A percentile compares a stretch with the other conserved stretches of the same genome.
phyloP scores from a whole-genome alignment of 345 rosid genomes.

The Moricandia moricandioides region DNA sequence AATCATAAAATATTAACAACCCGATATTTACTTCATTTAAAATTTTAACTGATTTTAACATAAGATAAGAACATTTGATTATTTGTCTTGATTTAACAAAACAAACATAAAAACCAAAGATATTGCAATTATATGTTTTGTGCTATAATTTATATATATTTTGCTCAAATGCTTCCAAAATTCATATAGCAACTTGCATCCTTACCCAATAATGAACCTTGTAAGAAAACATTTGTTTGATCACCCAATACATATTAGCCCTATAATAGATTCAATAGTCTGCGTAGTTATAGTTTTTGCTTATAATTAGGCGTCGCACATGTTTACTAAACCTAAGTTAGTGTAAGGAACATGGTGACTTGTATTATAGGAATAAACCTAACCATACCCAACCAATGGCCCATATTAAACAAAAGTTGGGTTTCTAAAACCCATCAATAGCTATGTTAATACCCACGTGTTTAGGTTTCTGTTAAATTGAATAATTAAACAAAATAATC shows the following conservation, averaged over 20 bases:
- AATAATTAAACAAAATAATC: not conserved
- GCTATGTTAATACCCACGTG: not conserved
- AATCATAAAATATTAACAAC: too few species aligned
- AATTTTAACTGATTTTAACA: too few species aligned
- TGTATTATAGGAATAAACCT: not conserved
- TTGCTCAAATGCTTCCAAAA: not conserved
- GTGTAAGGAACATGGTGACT: not conserved
- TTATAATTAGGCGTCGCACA: not conserved
- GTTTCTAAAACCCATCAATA: not conserved
- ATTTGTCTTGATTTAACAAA: too few species aligned
- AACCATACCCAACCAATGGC: not conserved
- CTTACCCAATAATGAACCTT: not conserved
- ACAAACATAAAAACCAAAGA: too few species aligned
- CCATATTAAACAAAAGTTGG: not conserved
- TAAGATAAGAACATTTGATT: too few species aligned
- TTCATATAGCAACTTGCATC: not conserved
- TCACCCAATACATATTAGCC: not conserved
- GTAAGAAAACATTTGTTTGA: not conserved
- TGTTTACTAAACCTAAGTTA: not conserved
- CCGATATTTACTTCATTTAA: too few species aligned
- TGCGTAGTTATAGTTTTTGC: not conserved
- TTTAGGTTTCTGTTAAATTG: not conserved
- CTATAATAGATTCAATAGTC: not conserved
- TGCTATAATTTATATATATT: not conserved
- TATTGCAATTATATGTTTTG: not conserved